Base-by-base conservation (phyloP, 2,329 filamentous ascomycete genomes). In the Fusarium nematophilum region DNA sequence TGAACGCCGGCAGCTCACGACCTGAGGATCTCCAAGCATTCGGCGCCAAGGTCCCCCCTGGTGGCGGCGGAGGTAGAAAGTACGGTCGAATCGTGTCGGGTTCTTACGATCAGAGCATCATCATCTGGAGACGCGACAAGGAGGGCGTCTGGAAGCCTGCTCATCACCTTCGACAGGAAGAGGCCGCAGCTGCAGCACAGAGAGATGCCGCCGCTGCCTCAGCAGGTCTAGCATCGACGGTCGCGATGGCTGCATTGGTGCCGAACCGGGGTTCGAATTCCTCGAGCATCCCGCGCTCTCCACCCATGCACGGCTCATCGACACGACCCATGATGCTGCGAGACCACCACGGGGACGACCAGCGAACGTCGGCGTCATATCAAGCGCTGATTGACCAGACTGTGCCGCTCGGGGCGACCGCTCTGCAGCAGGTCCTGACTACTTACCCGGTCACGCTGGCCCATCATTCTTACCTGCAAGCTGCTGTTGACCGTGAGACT, bases 1-100 rank as follows among this genome's bases (percentile, higher is more conserved):
- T 80, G 13, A 92, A 92, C 55, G 85, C 90, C 9, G 92, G 92
- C 2, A 93, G 91, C 59, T 85, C 85, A 30, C 83, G 87, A 37
- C 91, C 92, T 1, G 85, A 89, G 45, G 88, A 95, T 60, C 88
- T 96, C 37, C 87, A 87, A 51, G 90, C 91, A 0, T 87, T 91
- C 43, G 93, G 93, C 1, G 92, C 93, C 13, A 95, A 91, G 71
- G 82, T 98, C 3, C 94, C 94, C 1, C 93, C 94, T 0, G 94
- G 94, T 10, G 93, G 94, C 18, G 94, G 94, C 31, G 94, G 94
- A 17, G 93, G 94, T 21, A 92, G 92, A 69, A 88, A 84, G 64
- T 97, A 94, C 80, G 92, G 90, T 9, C 89, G 93, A n/a, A 99
- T 99, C 55, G 92, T 99, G 4, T 97, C 93, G 6, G 95, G 95